Conservation (phyloP, 2,329 filamentous ascomycete genomes). For the Alternaria sp. region DNA sequence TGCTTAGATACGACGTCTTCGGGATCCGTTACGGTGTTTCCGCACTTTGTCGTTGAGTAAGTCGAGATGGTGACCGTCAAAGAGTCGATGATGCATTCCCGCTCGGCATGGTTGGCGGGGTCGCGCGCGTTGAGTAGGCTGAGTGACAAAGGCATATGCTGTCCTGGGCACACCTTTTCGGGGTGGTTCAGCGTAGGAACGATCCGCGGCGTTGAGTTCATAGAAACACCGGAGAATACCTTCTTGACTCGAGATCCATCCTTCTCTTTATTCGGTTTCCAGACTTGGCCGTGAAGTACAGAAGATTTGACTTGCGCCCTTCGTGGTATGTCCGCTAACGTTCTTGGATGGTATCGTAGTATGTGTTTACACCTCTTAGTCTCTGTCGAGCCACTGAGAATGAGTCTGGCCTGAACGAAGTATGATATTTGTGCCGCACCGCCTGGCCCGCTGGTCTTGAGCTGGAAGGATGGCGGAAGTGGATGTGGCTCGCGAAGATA, state of each 20-base stretch:
- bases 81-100: constrained; percentile 35
- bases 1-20: constrained; percentile 41
- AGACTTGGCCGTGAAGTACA: constrained; percentile 38
- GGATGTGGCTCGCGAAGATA: constrained; percentile 41
- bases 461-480: constrained; percentile 43
- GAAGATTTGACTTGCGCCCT: constrained; percentile 29
- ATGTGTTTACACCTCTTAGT: constrained; percentile 28
- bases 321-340: constrained; percentile 13
- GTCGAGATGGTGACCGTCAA: constrained; percentile 40
- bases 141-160: constrained; percentile 41
- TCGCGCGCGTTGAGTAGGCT: constrained; percentile 32
- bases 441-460: constrained; percentile 31
- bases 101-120: constrained; percentile 22
- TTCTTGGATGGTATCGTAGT: constrained; percentile 35
- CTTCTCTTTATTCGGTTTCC: constrained; percentile 29
- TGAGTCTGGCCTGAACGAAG: constrained; percentile 36
- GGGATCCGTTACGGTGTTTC: constrained; percentile 28
- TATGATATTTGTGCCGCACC: constrained; percentile 42
- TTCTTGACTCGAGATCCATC: constrained; percentile 28
- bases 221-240: constrained; percentile 26
- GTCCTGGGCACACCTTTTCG: constrained; percentile 37
- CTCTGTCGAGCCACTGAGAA: constrained; percentile 17
- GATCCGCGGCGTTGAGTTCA: constrained; percentile 29
- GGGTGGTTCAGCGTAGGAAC: constrained; percentile 41
- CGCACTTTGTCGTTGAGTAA: constrained; percentile 41